A percentile compares a stretch with the other conserved stretches of the same genome.
Evolutionary conservation across 2,329 filamentous ascomycete genomes (phyloP).

Genomic region (Alternaria ventricosa): DNA sequence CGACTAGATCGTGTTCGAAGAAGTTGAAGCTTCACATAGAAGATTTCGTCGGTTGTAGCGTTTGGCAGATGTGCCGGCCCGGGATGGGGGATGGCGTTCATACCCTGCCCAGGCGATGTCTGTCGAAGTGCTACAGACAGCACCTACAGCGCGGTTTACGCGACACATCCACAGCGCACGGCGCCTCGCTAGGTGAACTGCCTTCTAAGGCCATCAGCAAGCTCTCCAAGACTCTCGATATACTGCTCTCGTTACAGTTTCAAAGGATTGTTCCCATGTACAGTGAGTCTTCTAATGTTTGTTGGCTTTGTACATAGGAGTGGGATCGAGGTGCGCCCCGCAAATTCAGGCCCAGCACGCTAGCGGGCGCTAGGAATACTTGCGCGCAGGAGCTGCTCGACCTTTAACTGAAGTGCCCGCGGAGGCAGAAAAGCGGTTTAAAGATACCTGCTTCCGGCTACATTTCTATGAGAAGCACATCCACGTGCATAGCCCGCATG

Average conservation of each 20-base stretch:
- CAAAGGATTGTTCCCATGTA: not conserved
- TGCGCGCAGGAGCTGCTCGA: not conserved
- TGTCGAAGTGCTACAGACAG: too few relatives aligned
- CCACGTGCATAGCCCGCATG: not conserved
- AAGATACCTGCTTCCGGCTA: not conserved
- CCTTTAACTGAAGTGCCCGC: constrained; percentile 6
- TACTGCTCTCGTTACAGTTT: not conserved
- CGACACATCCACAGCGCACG: not conserved
- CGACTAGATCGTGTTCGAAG: too few relatives aligned
- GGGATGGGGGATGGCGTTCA: not conserved
- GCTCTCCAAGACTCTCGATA: not conserved
- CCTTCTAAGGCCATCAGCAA: not conserved
- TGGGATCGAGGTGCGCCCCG: not conserved
- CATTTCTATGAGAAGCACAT: not conserved
- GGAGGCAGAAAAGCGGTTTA: constrained; percentile 2
- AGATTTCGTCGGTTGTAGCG: not conserved
- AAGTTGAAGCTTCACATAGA: not conserved
- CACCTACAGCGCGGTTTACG: not conserved
- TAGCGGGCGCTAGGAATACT: constrained; percentile 2
- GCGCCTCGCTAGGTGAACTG: not conserved
- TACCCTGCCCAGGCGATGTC: too few relatives aligned
- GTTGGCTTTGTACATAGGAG: not conserved
- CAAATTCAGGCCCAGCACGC: not conserved
- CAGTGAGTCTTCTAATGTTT: not conserved
- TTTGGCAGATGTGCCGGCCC: constrained; percentile 5